Conservation (phyloP, 306 rosid genomes). For the Comarum palustre region DNA sequence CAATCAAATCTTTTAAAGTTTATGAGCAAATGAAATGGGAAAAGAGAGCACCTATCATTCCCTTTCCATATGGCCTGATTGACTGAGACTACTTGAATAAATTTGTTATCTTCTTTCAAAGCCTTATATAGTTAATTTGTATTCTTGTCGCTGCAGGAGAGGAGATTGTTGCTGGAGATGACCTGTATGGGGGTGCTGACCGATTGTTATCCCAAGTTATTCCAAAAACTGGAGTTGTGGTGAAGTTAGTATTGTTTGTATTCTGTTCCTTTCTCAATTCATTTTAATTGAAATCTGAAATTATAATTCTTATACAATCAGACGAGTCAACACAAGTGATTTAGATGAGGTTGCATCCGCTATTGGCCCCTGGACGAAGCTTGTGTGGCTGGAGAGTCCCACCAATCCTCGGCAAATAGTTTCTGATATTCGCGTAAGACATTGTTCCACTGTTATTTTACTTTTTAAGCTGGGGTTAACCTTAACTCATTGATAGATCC, state of each 20-base stretch:
- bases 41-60: too few species aligned
- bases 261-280: conserved; percentile 26
- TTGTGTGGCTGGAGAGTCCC: conserved; percentile 95
- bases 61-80: too few species aligned
- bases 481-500: neutral
- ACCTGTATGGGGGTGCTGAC: conserved; percentile 85
- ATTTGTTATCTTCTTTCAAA: conserved; percentile 14
- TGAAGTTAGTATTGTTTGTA: conserved; percentile 60
- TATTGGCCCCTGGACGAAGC: conserved; percentile 76
- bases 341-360: conserved; percentile 80
- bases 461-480: neutral
- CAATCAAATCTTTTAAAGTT: too few species aligned
- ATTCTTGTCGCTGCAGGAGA: conserved; percentile 50
- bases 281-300: conserved; percentile 15
- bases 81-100: neutral
- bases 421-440: conserved; percentile 78
- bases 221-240: conserved; percentile 73
- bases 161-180: conserved; percentile 90
- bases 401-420: conserved; percentile 80
- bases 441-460: conserved; percentile 21
- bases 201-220: conserved; percentile 70
- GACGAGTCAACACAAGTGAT: conserved; percentile 76
- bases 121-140: conserved; percentile 20
- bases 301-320: conserved; percentile 36
- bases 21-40: too few species aligned